Conservation (phyloP, 805 yeast genomes). For the Myxozyma geophila region DNA sequence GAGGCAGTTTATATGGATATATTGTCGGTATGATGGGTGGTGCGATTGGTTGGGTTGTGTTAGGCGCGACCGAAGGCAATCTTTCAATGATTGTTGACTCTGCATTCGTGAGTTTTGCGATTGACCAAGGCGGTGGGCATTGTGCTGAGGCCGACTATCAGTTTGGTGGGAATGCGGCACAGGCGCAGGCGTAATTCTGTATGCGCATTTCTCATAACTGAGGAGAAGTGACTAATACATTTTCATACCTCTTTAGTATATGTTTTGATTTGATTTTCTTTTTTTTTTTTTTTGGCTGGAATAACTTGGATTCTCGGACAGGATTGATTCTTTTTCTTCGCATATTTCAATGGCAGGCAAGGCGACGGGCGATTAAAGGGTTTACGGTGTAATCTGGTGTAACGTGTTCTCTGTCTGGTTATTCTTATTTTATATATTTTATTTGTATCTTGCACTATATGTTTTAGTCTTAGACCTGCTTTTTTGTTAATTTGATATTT, state of each 20-base stretch:
- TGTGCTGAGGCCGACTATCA: conserved; percentile 43
- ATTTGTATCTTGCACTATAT: not conserved
- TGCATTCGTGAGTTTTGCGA: conserved; percentile 45
- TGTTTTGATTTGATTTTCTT: not conserved
- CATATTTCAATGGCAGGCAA: not conserved
- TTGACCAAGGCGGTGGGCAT: conserved; percentile 43
- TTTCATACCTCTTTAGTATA: not conserved
- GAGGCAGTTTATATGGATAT: conserved; percentile 48
- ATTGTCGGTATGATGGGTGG: conserved; percentile 49
- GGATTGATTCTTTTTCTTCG: not conserved
- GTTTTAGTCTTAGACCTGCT: not conserved
- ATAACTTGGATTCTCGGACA: not conserved
- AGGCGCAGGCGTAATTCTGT: not conserved
- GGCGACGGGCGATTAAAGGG: not conserved
- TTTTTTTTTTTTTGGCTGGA: not conserved
- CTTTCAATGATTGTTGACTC: conserved; percentile 45
- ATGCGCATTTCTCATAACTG: not conserved
- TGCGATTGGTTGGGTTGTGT: conserved; percentile 50
- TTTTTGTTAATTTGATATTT: not conserved
- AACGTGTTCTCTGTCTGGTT: not conserved
- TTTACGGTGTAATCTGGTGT: not conserved
- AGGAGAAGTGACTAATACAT: not conserved
- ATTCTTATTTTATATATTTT: too few species aligned
- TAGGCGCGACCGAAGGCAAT: conserved; percentile 51
- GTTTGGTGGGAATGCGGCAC: conserved; percentile 29